These are phyloP conservation scores for Puccinia hordei DNA, from an alignment of 1,284 basidiomycete genomes.

Conservation along the genomic window DNA sequence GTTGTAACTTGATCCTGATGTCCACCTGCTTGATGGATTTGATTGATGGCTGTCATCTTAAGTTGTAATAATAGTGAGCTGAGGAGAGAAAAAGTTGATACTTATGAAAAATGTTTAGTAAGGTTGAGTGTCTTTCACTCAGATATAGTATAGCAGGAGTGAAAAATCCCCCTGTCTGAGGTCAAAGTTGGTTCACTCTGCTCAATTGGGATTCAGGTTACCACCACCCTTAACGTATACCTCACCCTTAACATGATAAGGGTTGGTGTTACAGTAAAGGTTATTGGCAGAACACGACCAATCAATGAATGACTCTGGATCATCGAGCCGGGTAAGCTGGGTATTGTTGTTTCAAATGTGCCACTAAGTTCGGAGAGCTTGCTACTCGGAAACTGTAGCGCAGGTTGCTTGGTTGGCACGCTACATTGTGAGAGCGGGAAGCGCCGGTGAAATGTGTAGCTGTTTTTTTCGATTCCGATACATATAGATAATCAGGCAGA, in stretches of 20 bases:
- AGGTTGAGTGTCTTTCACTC: too few relatives aligned
- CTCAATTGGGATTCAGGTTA: too few relatives aligned
- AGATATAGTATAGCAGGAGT: too few relatives aligned
- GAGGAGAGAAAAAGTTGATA: too few relatives aligned
- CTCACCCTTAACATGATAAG: too few relatives aligned
- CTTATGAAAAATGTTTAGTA: too few relatives aligned
- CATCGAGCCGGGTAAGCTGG: neutral
- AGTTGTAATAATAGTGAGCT: too few relatives aligned
- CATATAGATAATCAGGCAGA: neutral
- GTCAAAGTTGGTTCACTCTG: too few relatives aligned
- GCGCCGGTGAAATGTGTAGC: conserved; percentile 59
- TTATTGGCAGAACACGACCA: conserved; percentile 60
- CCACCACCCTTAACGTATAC: too few relatives aligned
- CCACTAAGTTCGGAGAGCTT: neutral
- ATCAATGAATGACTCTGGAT: conserved; percentile 53
- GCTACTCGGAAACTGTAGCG: conserved; percentile 34
- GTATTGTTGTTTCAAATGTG: neutral
- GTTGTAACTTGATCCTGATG: conserved; percentile 17
- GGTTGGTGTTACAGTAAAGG: too few relatives aligned
- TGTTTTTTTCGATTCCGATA: conserved; percentile 33
- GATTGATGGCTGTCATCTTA: too few relatives aligned
- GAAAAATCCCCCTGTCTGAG: too few relatives aligned
- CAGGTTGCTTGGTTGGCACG: conserved; percentile 46
- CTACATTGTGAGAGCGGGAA: conserved; percentile 59
- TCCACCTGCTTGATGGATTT: conserved; percentile 33